These are phyloP conservation scores for Pistacia vera DNA, from an alignment of 345 rosid species.

Conservation along the genomic window DNA sequence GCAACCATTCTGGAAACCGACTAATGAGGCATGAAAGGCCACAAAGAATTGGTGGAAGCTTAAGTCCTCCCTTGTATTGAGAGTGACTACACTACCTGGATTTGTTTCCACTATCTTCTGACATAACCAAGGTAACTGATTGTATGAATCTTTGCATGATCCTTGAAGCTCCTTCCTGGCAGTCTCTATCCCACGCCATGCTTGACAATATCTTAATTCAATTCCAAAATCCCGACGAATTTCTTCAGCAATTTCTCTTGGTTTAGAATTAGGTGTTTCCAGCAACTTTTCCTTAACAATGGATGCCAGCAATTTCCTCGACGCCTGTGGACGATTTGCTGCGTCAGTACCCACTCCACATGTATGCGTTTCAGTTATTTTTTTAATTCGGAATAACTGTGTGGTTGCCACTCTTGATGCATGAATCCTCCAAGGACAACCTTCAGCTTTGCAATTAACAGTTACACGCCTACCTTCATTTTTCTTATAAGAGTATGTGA, in stretches of 20 bases:
- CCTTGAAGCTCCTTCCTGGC: conserved; percentile 57
- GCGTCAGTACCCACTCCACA: conserved; percentile 39
- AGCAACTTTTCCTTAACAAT: conserved; percentile 53
- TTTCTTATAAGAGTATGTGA: conserved; percentile 50
- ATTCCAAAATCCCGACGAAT: conserved; percentile 57
- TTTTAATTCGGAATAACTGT: conserved; percentile 47
- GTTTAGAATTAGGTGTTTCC: conserved; percentile 51
- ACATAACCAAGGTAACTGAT: conserved; percentile 54
- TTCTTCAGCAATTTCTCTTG: conserved; percentile 48
- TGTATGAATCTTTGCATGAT: conserved; percentile 47
- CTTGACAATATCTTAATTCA: conserved; percentile 50
- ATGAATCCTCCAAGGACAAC: conserved; percentile 56
- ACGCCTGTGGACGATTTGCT: conserved; percentile 21
- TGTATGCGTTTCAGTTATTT: conserved; percentile 47
- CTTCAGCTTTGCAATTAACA: conserved; percentile 48
- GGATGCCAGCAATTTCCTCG: conserved; percentile 58
- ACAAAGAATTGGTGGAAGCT: conserved; percentile 57
- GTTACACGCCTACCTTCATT: conserved; percentile 52
- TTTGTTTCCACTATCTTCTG: conserved; percentile 52
- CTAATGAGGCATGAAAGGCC: conserved; percentile 51
- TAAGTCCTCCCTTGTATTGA: conserved; percentile 38
- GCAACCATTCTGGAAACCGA: conserved; percentile 59
- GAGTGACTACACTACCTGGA: conserved; percentile 55
- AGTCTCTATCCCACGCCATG: conserved; percentile 62
- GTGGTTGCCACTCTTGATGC: conserved; percentile 53